Base-by-base conservation (phyloP, 108 stramenopile species). In the Cyclotella atomus region DNA sequence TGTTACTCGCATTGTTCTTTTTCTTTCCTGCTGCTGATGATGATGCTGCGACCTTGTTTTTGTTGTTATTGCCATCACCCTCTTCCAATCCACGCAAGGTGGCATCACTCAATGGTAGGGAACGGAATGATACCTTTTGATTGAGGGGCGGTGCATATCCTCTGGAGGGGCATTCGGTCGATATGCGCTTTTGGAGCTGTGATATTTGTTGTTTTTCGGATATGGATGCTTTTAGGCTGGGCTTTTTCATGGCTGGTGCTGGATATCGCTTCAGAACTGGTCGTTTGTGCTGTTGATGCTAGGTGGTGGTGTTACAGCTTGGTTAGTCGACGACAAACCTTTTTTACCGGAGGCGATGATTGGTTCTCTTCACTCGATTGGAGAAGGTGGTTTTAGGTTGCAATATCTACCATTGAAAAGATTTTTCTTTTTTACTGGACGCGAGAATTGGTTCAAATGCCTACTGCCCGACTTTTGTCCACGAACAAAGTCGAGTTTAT, bases 11-110 rank as follows among this genome's bases (percentile, higher is more conserved):
- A 44, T 64, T 46, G 33, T 66, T 60, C n/a, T 74, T 79, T 49
- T 84, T 87, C 29, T n/a, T 65, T 76, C 16, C 77, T 82, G 44
- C 53, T 57, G 9, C 38, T 49, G 32, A 60, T 70, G 55, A 33
- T 49, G 24, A 27, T 55, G 2, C 50, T 49, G 10, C 49, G n/a
- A n/a, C 44, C 5, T 32, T 60, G 36, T 19, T 49, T 19, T 33
- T 46, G 35, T 47, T 49, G 45, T 10, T 55, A 8, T 79, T 83
- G n/a, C 61, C 47, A 55, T 56, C 46, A 59, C 49, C 69, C 65
- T 68, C 79, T 72, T 91, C 94, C 63, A 95, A 75, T 10, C 94
- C 94, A 35, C 71, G 83, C 65, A 92, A 55, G 0, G 94, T 95
- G 19, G 71, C 50, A 14, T 84, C 76, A 2, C 88, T 89, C 16